These are phyloP conservation scores for Fusarium neocosmosporiellum DNA, from an alignment of 2,329 filamentous ascomycete species.

Conservation along the genomic window DNA sequence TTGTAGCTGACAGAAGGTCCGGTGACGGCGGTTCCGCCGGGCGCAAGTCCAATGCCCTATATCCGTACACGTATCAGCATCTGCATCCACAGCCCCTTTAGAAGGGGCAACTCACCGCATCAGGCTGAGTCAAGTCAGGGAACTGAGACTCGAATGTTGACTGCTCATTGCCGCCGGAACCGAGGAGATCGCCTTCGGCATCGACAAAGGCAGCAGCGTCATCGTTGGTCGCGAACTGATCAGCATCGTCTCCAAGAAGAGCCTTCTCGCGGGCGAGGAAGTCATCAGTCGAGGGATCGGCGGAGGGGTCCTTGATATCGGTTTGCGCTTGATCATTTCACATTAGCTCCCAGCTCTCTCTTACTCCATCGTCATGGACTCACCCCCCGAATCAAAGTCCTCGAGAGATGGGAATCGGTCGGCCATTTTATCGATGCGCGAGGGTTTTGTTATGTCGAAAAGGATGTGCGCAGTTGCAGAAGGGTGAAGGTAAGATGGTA, in stretches of 20 bases:
- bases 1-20: slow-evolving; percentile 73
- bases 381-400: slow-evolving; percentile 77
- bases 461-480: background rate
- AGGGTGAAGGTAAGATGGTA: background rate
- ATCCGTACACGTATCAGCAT: slow-evolving; percentile 18
- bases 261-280: slow-evolving; percentile 95
- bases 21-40: slow-evolving; percentile 69
- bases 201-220: slow-evolving; percentile 75
- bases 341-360: slow-evolving; percentile 31
- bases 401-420: slow-evolving; percentile 84
- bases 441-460: background rate
- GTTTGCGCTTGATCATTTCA: slow-evolving; percentile 69
- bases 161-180: slow-evolving; percentile 68
- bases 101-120: slow-evolving; percentile 46
- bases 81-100: background rate
- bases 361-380: slow-evolving; percentile 42
- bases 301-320: slow-evolving; percentile 68
- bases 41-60: slow-evolving; percentile 45
- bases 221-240: slow-evolving; percentile 84
- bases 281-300: slow-evolving; percentile 75
- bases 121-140: slow-evolving; percentile 73
- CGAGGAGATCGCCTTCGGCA: slow-evolving; percentile 76
- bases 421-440: slow-evolving; percentile 66
- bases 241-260: slow-evolving; percentile 89
- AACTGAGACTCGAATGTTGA: slow-evolving; percentile 86